Evolutionary conservation across 352 stramenopile genomes (phyloP), one percentile per base, ranked within the genome.

Genomic region (Globisporangium alternatum): DNA sequence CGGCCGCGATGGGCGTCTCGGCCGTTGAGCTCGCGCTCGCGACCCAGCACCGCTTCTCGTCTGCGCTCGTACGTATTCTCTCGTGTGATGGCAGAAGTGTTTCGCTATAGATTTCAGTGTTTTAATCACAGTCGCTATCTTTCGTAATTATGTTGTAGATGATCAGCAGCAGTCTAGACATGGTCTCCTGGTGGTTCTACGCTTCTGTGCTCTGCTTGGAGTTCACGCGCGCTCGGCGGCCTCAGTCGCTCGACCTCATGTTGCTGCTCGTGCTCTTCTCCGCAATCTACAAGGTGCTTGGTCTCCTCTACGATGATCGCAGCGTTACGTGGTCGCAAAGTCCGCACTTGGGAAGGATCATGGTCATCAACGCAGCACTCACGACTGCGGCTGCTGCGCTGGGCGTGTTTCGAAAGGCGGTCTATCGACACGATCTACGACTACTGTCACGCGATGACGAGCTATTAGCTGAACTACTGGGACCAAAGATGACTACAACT

Each of bases 61-160:
- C 76, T 8, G 69, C 75, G 12, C 60, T 88, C 25, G 75, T 81
- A 64, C 39, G 65, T 60, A 54, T 41, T 41, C 15, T 41, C 10
- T 41, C 35, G 35, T 41, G 15, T 28, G 19, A 13, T 41, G 9
- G 30, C 19, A 22, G 19, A 35, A 1, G 33, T 22, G 44, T 60
- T 28, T 12, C 1, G 21, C n/a, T 25, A 28, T 71, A 56, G 1
- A 15, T 12, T 6, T 37, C 3, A 3, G 12, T n/a, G 13, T 45
- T 19, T 43, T 1, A 28, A 28, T 28, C 25, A 61, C 22, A 30
- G 22, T 45, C 12, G 25, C 19, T 19, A 17, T 8, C 15, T 7
- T 25, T n/a, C n/a, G 17, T 48, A 5, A 9, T 44, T 5, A 3
- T 37, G 13, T 22, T 56, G 22, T 28, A 71, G 66, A 54, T 71